phyloP scores from a whole-genome alignment of 352 stramenopile species.

The Peronospora farinosa region DNA sequence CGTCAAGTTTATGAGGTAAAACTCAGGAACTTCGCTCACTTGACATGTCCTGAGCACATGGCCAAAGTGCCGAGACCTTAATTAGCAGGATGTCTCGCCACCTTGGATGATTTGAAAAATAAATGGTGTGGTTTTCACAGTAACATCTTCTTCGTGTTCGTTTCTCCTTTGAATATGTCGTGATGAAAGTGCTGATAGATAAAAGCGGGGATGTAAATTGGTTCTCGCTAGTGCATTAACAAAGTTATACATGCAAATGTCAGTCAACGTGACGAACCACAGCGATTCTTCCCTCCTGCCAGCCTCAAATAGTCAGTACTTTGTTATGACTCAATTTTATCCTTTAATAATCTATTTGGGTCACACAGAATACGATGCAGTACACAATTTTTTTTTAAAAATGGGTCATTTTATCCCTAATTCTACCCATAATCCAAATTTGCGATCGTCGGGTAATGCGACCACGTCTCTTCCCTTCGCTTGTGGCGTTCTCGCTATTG shows the following conservation, averaged over 20 bases:
- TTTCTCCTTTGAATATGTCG: too few relatives aligned
- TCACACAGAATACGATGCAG: too few relatives aligned
- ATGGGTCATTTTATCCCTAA: too few relatives aligned
- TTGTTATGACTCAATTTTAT: too few relatives aligned
- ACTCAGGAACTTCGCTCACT: constrained; percentile 27
- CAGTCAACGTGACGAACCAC: constrained; percentile 8
- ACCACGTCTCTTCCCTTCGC: constrained; percentile 22
- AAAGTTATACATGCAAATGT: constrained; percentile 6
- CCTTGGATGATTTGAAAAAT: constrained; percentile 30
- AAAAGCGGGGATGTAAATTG: constrained; percentile 11
- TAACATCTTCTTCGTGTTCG: not conserved
- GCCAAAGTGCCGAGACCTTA: constrained; percentile 33
- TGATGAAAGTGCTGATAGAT: too few relatives aligned
- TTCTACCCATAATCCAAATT: not conserved
- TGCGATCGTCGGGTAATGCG: constrained; percentile 5
- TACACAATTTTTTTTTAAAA: too few relatives aligned
- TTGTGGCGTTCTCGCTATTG: constrained; percentile 21
- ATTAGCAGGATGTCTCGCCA: constrained; percentile 37
- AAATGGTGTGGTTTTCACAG: constrained; percentile 25
- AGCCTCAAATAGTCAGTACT: constrained; percentile 4
- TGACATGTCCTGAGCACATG: constrained; percentile 31
- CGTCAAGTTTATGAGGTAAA: constrained; percentile 23
- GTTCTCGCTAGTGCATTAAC: constrained; percentile 17
- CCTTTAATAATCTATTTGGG: too few relatives aligned
- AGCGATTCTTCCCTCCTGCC: not conserved